Conservation (phyloP, 2,329 filamentous ascomycete species). For the Arthroderma sp. region DNA sequence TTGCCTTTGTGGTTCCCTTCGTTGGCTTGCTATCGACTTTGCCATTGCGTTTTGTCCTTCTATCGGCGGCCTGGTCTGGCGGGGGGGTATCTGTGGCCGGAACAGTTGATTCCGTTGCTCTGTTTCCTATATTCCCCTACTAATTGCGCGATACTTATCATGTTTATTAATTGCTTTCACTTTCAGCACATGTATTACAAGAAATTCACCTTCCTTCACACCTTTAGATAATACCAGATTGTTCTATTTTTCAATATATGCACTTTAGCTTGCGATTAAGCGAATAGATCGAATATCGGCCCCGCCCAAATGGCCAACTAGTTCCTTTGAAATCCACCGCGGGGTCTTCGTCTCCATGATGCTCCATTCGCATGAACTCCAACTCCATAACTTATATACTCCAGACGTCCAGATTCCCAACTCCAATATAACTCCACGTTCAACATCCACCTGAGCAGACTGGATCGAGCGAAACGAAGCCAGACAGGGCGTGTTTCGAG, state of each 20-base stretch:
- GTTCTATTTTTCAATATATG: too few relatives aligned
- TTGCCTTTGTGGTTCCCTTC: background rate
- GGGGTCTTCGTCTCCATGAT: too few relatives aligned
- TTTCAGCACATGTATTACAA: conserved; percentile 1
- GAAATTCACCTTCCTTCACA: background rate
- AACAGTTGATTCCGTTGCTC: background rate
- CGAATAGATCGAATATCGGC: background rate
- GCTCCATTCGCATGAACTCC: too few relatives aligned
- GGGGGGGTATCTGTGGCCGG: background rate
- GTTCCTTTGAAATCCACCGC: background rate
- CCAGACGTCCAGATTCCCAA: background rate
- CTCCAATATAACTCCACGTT: background rate
- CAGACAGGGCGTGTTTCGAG: background rate
- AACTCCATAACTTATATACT: background rate
- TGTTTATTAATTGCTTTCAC: background rate
- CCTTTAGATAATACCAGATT: background rate
- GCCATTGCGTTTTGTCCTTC: background rate
- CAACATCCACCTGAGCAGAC: background rate
- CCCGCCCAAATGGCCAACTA: background rate
- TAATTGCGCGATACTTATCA: background rate
- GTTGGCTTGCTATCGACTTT: background rate
- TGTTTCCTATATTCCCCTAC: background rate
- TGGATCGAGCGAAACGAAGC: background rate
- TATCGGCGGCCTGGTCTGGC: background rate
- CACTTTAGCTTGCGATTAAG: background rate